Conservation (phyloP, 1,284 basidiomycete species). For the Irpex lacteus region DNA sequence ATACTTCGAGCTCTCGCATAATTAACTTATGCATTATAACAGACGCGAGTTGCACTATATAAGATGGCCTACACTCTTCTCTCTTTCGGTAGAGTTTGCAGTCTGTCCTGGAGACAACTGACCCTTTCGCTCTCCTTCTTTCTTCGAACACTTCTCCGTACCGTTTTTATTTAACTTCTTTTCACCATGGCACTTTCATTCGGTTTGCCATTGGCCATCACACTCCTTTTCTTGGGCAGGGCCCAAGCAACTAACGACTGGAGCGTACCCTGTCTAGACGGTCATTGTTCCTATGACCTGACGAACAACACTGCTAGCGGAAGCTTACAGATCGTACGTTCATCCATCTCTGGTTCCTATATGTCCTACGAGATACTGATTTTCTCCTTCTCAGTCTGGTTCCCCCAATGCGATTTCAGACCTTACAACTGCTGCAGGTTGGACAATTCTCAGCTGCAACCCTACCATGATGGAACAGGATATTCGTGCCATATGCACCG, state of each 20-base stretch:
- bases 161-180: neutral
- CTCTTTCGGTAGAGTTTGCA: too few relatives aligned
- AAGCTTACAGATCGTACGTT: neutral
- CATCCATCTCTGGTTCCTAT: neutral
- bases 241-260: constrained; percentile 3
- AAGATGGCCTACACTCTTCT: too few relatives aligned
- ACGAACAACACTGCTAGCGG: neutral
- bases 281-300: constrained; percentile 3
- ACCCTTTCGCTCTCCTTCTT: neutral
- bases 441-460: constrained; percentile 48
- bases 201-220: neutral
- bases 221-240: neutral
- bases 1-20: too few relatives aligned
- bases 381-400: constrained; percentile 24
- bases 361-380: neutral
- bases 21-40: too few relatives aligned
- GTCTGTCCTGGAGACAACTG: too few relatives aligned
- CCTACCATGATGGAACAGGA: constrained; percentile 37
- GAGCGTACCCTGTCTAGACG: neutral
- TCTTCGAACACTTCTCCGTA: too few relatives aligned
- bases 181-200: neutral
- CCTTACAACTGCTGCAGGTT: constrained; percentile 50
- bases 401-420: constrained; percentile 44
- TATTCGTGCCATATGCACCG: constrained; percentile 46
- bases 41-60: too few relatives aligned